Evolutionary conservation across 495 filamentous ascomycete genomes (phyloP), one percentile per base, ranked within the genome.

Genomic region (Talaromyces borbonicus): DNA sequence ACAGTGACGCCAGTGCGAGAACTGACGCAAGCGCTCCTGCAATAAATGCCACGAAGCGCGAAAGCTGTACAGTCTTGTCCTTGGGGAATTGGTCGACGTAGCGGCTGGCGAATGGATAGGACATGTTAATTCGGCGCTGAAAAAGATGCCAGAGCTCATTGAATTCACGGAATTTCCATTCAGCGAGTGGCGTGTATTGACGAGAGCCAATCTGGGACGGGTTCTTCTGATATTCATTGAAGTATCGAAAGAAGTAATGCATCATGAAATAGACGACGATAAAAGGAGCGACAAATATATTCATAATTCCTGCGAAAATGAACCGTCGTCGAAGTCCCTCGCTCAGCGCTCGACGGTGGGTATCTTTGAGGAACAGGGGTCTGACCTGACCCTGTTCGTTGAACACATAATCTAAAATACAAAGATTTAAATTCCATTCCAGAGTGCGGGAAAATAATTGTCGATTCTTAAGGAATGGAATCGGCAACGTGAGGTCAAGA

Each of bases 141-240:
- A 95, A 98, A 1, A 97, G 68, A 66, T 97, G 92, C 51, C 80
- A 81, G 1, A 98, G 76, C 60, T 98, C 92, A 54, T 98, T 98
- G 72, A 97, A 97, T 60, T 97, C 90, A 40, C 92, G 84, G 49
- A 97, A 96, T 55, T 95, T 96, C 93, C 92, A 97, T 59, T 93
- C 85, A 2, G 93, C 92, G 39, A 95, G 75, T 1, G 89, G 86
- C 2, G 90, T 96, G 54, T 95, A 98, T 53, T 85, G 81, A 11
- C 92, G 80, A 18, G 86, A 83, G 12, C 84, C 83, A 26, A 88
- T 75, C 40, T 87, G 75, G 0, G 86, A 83, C 1, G 92, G 90
- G 50, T 94, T 93, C 57, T 83, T 88, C 63, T 95, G 87, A 60
- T 89, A 94, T 66, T 97, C 92, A 52, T 89, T 88, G 60, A 94